Evolutionary conservation across 2,329 filamentous ascomycete species (phyloP).

Genomic region (Xylariaceae sp.): DNA sequence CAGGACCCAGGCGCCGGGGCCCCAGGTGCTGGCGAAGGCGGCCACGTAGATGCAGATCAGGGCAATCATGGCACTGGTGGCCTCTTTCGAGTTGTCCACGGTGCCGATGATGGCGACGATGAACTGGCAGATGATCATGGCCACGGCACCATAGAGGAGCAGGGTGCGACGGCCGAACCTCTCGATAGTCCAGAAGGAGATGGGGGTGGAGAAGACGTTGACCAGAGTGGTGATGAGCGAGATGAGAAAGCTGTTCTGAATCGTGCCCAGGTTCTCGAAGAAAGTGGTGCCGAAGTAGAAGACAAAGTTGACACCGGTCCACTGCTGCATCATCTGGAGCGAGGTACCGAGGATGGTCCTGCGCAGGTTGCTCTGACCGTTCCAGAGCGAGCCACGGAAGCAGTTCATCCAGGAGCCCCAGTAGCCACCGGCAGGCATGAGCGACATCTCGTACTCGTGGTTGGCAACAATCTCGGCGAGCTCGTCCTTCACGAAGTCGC

Average conservation of each 20-base stretch:
- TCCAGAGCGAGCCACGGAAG: conserved; percentile 56
- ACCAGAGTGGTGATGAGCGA: conserved; percentile 80
- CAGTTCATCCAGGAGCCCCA: conserved; percentile 61
- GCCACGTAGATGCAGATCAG: conserved; percentile 92
- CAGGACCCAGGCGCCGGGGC: conserved; percentile 66
- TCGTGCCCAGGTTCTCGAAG: conserved; percentile 70
- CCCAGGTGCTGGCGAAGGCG: conserved; percentile 87
- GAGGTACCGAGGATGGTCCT: conserved; percentile 65
- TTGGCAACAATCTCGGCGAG: conserved; percentile 83
- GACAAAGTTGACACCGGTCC: conserved; percentile 75
- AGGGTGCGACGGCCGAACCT: conserved; percentile 71
- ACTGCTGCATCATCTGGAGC: conserved; percentile 75
- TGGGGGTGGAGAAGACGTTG: conserved; percentile 76
- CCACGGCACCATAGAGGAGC: conserved; percentile 68
- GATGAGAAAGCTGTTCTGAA: conserved; percentile 73
- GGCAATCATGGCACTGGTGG: conserved; percentile 65
- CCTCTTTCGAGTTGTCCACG: conserved; percentile 39
- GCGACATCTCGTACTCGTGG: conserved; percentile 71
- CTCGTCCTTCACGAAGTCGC: conserved; percentile 69
- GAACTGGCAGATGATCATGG: conserved; percentile 84
- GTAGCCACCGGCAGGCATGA: conserved; percentile 59
- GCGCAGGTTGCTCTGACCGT: conserved; percentile 60
- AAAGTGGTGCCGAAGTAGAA: conserved; percentile 70
- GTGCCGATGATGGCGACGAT: conserved; percentile 68
- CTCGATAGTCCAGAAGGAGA: conserved; percentile 85